Evolutionary conservation across 148 eudicot genomes (phyloP), one percentile per base, ranked within the genome.

Genomic region (Pouteria glomerata): DNA sequence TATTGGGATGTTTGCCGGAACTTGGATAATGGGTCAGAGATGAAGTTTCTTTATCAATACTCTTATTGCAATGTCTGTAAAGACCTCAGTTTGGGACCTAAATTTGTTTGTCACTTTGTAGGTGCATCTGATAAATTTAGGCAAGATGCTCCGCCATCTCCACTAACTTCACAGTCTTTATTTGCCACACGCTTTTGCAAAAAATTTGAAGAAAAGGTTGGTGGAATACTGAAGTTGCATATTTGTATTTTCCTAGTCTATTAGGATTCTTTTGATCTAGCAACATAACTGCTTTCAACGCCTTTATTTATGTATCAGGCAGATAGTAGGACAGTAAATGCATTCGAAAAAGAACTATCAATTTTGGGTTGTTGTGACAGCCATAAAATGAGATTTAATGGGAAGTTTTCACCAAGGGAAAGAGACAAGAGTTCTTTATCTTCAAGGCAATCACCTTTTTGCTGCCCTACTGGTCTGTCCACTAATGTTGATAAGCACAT

Each of bases 141-240:
- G 65, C 71, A 57, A 55, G 69, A 68, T 21, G 52, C 66, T 26
- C 52, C 69, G 26, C 52, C 69, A 3, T 33, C 57, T 31, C 21
- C n/a, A 26, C 65, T 59, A 31, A 30, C 77, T 61, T 56, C 77
- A 12, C 51, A 61, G 41, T 79, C 79, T 29, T 6, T 13, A 55
- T 77, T 77, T 26, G 33, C 62, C 44, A 18, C 47, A 27, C 3
- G 0, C 42, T 70, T 77, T 34, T 39, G 34, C 53, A 73, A 35
- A 59, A 81, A 77, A 66, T 34, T 81, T 69, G 81, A 74, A 1
- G 73, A 44, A 42, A 63, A 66, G 13, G 84, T 81, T 75, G 78
- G 6, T 34, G 62, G 63, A 60, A 56, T 79, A 29, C 69, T 53
- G 57, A 30, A 51, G 57, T 31, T 70, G 24, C 34, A 31, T 31